Percentiles rank a stretch among this genome's conserved stretches.
Evolutionary conservation across 176 grass and related monocot species (phyloP).

Genomic region (Carex cristatella): DNA sequence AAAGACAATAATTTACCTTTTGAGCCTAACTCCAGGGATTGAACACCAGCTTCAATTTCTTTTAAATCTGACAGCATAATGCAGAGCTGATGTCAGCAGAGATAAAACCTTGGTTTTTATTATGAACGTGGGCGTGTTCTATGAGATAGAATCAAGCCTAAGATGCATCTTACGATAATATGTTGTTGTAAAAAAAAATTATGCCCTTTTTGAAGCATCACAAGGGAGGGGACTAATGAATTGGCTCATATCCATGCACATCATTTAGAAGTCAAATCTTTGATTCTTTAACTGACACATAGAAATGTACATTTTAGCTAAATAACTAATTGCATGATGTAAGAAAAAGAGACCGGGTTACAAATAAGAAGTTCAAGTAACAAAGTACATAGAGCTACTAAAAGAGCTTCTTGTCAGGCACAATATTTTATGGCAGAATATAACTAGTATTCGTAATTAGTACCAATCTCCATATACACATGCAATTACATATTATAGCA

Average conservation of each 20-base stretch:
- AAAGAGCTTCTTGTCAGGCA: background rate
- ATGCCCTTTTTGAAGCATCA: background rate
- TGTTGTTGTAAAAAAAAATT: background rate
- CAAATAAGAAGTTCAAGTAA: background rate
- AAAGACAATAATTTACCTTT: slow-evolving; percentile 39
- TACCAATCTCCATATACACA: background rate
- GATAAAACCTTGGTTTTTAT: background rate
- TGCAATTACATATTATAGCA: background rate
- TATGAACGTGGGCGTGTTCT: background rate
- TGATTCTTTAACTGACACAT: background rate
- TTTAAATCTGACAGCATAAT: slow-evolving; percentile 48
- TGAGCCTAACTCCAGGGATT: slow-evolving; percentile 61
- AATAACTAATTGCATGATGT: background rate
- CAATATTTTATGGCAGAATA: background rate
- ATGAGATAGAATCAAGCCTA: background rate
- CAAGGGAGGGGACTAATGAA: background rate
- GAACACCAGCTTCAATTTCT: slow-evolving; percentile 54
- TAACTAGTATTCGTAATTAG: background rate
- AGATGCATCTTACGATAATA: background rate
- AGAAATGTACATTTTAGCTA: background rate
- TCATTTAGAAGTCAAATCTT: background rate
- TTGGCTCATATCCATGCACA: background rate
- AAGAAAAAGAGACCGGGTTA: background rate
- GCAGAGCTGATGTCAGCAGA: slow-evolving; percentile 17
- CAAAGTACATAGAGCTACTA: background rate